Evolutionary conservation across 1,284 basidiomycete genomes (phyloP), one percentile per base, ranked within the genome.

Genomic region (Irpex sp.): DNA sequence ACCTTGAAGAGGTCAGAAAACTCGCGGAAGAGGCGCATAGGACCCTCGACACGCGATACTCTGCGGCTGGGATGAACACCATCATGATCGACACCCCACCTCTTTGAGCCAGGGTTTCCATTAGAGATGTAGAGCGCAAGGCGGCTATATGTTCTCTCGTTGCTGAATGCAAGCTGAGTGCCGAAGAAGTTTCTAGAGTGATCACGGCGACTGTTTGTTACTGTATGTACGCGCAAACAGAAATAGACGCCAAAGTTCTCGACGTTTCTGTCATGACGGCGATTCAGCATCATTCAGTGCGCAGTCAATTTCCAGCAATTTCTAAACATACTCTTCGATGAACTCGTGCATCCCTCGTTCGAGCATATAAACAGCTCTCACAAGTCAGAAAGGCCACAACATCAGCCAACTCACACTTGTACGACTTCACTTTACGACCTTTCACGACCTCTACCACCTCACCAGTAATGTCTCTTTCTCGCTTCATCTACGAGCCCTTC

Each of bases 1-100:
- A 83, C 44, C 44, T 80, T 6, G 60, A 72, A 45, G 73, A 76
- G 49, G 73, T 83, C 7, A 73, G 80, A n/a, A 27, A 64, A n/a
- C 24, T 72, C 2, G 69, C 71, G 44, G 71, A 72, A 38, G 56
- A 54, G 42, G 71, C 71, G 24, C 66, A 66, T 13, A 58, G 9
- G 10, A 54, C 44, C 10, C 56, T 72, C 6, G 71, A 68, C 6
- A 66, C 69, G 59, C 71, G 71, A 20, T 72, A 72, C 60, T 58
- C 45, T 22, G 3, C 65, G 4, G 43, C 15, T 44, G 27, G 42
- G 27, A 72, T 72, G 68, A 32, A 54, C 42, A 32, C 58, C 18
- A 22, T 72, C 49, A n/a, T 70, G 68, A 60, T 66, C 15, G 71
- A 72, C 18, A 72, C 71, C 9, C 68, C 68, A 3, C 71, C 68